Base-by-base conservation (phyloP, 106 monocot genomes). In the Dendrobium nobile region DNA sequence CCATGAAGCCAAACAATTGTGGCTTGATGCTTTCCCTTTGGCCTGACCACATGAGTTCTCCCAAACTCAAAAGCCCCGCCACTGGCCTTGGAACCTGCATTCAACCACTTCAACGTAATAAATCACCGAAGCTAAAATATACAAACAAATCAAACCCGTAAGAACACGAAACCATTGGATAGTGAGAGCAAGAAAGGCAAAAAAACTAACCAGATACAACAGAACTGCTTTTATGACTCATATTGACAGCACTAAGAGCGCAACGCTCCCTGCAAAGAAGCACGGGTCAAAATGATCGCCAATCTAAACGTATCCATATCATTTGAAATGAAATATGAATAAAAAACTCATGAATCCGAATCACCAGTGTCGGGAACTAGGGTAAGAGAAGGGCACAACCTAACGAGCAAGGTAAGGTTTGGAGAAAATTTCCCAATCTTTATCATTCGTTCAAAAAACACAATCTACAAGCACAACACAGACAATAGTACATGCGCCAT, bases 1-100 rank as follows among this genome's bases (percentile, higher is more conserved):
- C 96, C 96, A 80, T 96, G 96, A 84, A 96, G 96, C 96, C 96
- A 96, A 28, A 96, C 90, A 72, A 96, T 82, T 18, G 96, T 96
- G 0, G 93, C 92, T 75, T 86, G 89, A 59, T 96, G 96, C 73
- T 80, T 87, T 37, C 93, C 96, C 80, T 92, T 96, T 42, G 96
- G 96, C 80, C 88, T 88, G 75, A 96, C 90, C 65, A 96, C 93
- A 89, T 94, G 92, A 56, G 96, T 96, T 77, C 96, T 92, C 33
- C 96, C 96, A 85, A 84, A 96, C 72, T 96, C 91, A 76, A 92
- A 70, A 22, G 80, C 27, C 82, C 80, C 86, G 0, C 81, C 51
- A 54, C 84, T 58, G 73, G 79, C 59, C 77, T 77, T 87, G 18
- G 84, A 20, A 76, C 93, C 93, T 94, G 80, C 78, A 87, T 85